These are phyloP conservation scores for Carnegiea gigantea DNA, from an alignment of 179 eudicot species.

Conservation along the genomic window DNA sequence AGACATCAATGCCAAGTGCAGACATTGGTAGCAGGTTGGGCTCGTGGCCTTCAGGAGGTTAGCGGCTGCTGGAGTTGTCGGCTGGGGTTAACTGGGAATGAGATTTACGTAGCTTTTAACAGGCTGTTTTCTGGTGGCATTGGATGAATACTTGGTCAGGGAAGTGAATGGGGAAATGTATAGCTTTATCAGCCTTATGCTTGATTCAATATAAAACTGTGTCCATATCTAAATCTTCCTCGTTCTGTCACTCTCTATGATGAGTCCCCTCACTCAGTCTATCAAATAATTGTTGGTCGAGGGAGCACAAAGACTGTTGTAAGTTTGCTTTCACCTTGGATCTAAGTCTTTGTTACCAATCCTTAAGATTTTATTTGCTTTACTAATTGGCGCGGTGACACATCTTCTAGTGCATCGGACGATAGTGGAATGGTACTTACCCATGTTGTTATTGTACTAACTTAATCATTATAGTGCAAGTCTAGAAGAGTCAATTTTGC, in stretches of 20 bases:
- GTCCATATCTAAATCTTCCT: too few relatives aligned
- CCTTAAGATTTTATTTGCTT: background rate
- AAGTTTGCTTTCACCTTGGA: background rate
- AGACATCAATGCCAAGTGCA: conserved; percentile 22
- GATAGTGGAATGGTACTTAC: background rate
- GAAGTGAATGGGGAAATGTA: background rate
- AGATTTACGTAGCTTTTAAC: conserved; percentile 15
- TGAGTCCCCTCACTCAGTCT: too few relatives aligned
- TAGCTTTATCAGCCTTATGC: background rate
- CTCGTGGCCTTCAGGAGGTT: too few relatives aligned
- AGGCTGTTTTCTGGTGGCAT: background rate
- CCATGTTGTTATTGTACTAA: background rate
- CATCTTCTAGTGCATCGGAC: background rate
- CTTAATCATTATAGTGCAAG: background rate
- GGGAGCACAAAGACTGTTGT: background rate
- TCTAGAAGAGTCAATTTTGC: background rate
- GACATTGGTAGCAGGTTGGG: background rate
- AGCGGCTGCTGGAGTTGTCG: background rate
- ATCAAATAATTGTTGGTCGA: too few relatives aligned
- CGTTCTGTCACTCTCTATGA: too few relatives aligned
- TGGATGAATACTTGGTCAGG: background rate
- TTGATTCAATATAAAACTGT: too few relatives aligned
- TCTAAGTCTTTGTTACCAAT: background rate
- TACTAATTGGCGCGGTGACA: background rate
- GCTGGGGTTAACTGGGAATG: conserved; percentile 6